Conservation (phyloP, 2,329 filamentous ascomycete species). For the Pyricularia grisea region DNA sequence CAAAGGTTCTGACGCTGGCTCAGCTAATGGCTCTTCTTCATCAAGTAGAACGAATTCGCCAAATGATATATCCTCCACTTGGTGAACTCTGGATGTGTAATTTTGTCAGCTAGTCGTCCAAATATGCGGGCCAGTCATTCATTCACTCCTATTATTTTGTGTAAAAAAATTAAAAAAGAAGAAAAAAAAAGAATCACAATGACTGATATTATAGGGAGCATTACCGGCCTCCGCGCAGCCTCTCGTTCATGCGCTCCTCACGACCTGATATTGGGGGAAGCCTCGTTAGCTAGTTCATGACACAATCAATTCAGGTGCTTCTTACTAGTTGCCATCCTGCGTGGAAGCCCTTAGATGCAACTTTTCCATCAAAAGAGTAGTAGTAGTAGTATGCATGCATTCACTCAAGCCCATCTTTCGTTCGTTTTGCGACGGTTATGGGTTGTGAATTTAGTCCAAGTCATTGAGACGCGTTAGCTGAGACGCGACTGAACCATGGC, state of each 20-base stretch:
- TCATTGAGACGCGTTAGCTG: neutral
- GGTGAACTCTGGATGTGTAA: conserved; percentile 32
- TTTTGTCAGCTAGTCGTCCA: neutral
- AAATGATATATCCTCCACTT: conserved; percentile 53
- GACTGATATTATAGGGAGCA: conserved; percentile 14
- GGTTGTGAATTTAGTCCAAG: neutral
- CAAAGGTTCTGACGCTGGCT: conserved; percentile 6
- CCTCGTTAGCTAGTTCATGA: neutral
- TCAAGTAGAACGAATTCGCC: conserved; percentile 32
- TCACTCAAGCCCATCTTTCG: neutral
- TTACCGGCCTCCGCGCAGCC: conserved; percentile 57
- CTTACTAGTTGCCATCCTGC: conserved; percentile 25
- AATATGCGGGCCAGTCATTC: neutral
- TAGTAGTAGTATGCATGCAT: neutral
- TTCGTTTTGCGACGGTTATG: neutral
- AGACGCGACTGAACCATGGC: neutral
- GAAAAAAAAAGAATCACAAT: neutral
- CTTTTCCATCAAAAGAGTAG: neutral
- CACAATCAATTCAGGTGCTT: neutral
- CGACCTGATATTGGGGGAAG: conserved; percentile 30
- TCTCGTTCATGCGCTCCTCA: conserved; percentile 54
- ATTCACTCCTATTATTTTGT: neutral
- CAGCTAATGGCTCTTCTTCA: conserved; percentile 11
- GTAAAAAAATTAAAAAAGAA: neutral
- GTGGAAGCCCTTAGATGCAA: neutral